These are phyloP conservation scores for Aspergillus ibericus DNA, from an alignment of 2,329 filamentous ascomycete genomes.

Conservation along the genomic window DNA sequence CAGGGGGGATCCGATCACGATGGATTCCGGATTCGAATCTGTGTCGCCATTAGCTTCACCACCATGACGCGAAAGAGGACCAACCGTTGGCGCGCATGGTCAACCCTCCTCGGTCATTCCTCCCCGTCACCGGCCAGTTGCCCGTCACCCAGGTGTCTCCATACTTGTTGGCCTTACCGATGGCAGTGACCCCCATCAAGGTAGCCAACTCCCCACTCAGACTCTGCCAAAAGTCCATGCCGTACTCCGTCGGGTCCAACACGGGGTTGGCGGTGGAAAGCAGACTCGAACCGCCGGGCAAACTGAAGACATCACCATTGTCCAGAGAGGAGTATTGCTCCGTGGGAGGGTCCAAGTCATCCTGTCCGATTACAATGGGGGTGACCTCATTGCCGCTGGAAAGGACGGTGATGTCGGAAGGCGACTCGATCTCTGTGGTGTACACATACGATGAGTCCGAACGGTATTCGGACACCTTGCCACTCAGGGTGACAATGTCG, in stretches of 20 bases:
- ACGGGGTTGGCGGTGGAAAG: constrained; percentile 61
- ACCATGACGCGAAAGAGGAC: neutral
- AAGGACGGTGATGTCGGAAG: constrained; percentile 54
- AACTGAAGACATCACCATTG: constrained; percentile 62
- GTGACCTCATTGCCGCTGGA: constrained; percentile 56
- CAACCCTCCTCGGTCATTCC: constrained; percentile 63
- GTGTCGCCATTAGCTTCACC: neutral
- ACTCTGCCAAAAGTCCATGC: constrained; percentile 73
- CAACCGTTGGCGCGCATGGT: constrained; percentile 60
- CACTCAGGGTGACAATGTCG: constrained; percentile 62
- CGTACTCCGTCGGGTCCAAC: constrained; percentile 62
- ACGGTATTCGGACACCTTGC: constrained; percentile 61
- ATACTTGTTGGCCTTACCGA: constrained; percentile 62
- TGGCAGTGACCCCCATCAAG: constrained; percentile 56
- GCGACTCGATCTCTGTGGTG: constrained; percentile 62
- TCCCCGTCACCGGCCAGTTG: constrained; percentile 62
- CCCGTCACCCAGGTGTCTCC: constrained; percentile 71
- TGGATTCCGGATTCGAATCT: constrained; percentile 70
- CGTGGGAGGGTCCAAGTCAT: constrained; percentile 59
- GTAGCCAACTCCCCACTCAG: constrained; percentile 68
- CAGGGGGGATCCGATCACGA: constrained; percentile 64
- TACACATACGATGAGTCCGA: constrained; percentile 59
- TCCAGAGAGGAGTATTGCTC: constrained; percentile 63
- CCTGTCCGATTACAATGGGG: constrained; percentile 62
- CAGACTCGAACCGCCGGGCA: constrained; percentile 62